Conservation (phyloP, 345 rosid genomes). For the Gossypium thurberi region DNA sequence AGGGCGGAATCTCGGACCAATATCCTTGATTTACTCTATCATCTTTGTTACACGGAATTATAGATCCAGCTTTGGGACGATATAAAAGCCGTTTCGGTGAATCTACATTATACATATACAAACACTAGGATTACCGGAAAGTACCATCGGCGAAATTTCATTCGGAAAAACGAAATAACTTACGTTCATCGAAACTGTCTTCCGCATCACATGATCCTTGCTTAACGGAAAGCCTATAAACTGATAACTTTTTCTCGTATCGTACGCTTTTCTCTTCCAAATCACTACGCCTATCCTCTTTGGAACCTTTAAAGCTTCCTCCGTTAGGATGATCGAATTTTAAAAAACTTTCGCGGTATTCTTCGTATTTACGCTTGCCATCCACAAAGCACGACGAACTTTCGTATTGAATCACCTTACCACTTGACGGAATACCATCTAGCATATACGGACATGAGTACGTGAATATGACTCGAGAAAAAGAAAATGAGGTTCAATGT, state of each 20-base stretch:
- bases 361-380: conserved; percentile 51
- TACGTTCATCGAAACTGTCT: conserved; percentile 16
- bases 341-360: conserved; percentile 54
- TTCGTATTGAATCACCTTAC: conserved; percentile 68
- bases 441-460: not conserved
- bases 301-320: conserved; percentile 7
- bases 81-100: conserved; percentile 48
- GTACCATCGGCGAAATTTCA: too few relatives aligned
- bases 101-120: conserved; percentile 23
- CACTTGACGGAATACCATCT: conserved; percentile 47
- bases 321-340: conserved; percentile 15
- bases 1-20: conserved; percentile 70
- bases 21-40: conserved; percentile 45
- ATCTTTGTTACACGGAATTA: conserved; percentile 34
- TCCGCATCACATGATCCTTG: conserved; percentile 45
- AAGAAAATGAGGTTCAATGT: too few relatives aligned
- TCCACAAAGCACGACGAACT: conserved; percentile 53
- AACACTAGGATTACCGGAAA: too few relatives aligned
- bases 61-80: conserved; percentile 56
- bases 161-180: not conserved
- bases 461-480: too few relatives aligned
- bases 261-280: not conserved
- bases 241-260: not conserved
- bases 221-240: conserved; percentile 1
- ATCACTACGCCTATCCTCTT: conserved; percentile 4